These are phyloP conservation scores for Aspergillus sclerotioniger DNA, from an alignment of 495 filamentous ascomycete species.

Conservation along the genomic window DNA sequence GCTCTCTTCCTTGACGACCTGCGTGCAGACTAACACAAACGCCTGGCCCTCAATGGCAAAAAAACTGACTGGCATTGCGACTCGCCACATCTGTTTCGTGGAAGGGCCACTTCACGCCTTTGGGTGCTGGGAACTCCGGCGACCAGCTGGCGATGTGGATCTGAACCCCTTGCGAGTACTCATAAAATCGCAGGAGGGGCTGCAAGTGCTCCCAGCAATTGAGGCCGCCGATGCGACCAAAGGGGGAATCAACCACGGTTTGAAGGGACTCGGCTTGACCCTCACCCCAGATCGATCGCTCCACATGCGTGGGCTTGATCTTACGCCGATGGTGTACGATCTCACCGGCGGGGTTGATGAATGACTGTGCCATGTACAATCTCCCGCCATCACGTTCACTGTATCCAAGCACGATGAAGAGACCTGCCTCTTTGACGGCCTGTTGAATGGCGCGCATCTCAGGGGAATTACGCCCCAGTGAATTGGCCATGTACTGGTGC, in stretches of 20 bases:
- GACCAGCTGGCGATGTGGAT: slow-evolving; percentile 38
- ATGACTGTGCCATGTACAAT: slow-evolving; percentile 53
- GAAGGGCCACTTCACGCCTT: no score
- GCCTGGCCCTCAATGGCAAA: no score
- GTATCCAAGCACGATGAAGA: slow-evolving; percentile 44
- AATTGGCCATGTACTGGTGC: slow-evolving; percentile 29
- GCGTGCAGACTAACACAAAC: no score
- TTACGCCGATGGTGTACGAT: slow-evolving; percentile 50
- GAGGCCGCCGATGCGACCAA: slow-evolving; percentile 27
- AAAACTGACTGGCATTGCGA: no score
- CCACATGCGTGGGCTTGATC: slow-evolving; percentile 59
- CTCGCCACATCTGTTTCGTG: no score
- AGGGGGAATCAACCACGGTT: slow-evolving; percentile 21
- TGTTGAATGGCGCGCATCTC: slow-evolving; percentile 30
- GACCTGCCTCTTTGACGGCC: slow-evolving; percentile 19
- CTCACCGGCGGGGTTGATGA: slow-evolving; percentile 46
- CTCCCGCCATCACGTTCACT: slow-evolving; percentile 43
- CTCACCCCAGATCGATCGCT: slow-evolving; percentile 55
- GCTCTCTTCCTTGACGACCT: no score
- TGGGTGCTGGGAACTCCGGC: no score
- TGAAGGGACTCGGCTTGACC: slow-evolving; percentile 29
- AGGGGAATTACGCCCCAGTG: slow-evolving; percentile 22
- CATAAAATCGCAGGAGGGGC: slow-evolving; percentile 33
- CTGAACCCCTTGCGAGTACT: slow-evolving; percentile 30
- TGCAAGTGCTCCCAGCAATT: slow-evolving; percentile 37